A percentile compares a stretch with the other conserved stretches of the same genome.
Conservation (phyloP, 2,329 filamentous ascomycete species). For the Aspergillus puulaauensis region DNA sequence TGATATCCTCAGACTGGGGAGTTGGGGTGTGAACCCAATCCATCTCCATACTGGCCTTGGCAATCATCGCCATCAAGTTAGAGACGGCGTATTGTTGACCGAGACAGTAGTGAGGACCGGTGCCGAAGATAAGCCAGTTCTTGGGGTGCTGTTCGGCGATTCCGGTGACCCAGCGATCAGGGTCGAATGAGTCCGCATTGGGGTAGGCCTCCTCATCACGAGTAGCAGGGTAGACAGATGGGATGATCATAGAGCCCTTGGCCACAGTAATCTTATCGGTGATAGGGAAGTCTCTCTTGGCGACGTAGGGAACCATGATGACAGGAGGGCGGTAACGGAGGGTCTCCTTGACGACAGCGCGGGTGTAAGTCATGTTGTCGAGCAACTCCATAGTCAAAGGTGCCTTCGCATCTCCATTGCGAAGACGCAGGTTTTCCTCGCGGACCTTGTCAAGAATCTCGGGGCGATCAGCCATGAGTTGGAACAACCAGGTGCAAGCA, state of each 20-base stretch:
- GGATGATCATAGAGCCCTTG: slow-evolving; percentile 94
- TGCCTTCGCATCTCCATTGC: slow-evolving; percentile 71
- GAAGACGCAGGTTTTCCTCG: slow-evolving; percentile 79
- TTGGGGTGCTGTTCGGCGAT: slow-evolving; percentile 88
- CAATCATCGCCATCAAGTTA: slow-evolving; percentile 85
- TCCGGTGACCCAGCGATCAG: slow-evolving; percentile 86
- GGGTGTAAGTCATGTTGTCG: slow-evolving; percentile 85
- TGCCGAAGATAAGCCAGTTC: slow-evolving; percentile 96
- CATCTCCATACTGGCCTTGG: slow-evolving; percentile 81
- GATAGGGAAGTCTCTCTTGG: slow-evolving; percentile 93
- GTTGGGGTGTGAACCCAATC: slow-evolving; percentile 91
- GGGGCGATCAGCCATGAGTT: slow-evolving; percentile 89
- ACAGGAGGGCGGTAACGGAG: slow-evolving; percentile 94
- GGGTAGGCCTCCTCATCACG: slow-evolving; percentile 92
- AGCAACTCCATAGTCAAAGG: slow-evolving; percentile 79
- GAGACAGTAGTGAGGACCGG: slow-evolving; percentile 93
- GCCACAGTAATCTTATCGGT: slow-evolving; percentile 84
- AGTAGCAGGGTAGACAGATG: slow-evolving; percentile 84
- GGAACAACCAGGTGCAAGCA: slow-evolving; percentile 92
- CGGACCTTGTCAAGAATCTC: slow-evolving; percentile 86
- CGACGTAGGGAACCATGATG: slow-evolving; percentile 92
- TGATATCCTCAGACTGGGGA: slow-evolving; percentile 84
- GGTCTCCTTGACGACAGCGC: slow-evolving; percentile 86
- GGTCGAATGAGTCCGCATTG: slow-evolving; percentile 84
- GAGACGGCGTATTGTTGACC: slow-evolving; percentile 89